Base-by-base conservation (phyloP, 2,329 filamentous ascomycete species). In the Colletotrichum sp. region DNA sequence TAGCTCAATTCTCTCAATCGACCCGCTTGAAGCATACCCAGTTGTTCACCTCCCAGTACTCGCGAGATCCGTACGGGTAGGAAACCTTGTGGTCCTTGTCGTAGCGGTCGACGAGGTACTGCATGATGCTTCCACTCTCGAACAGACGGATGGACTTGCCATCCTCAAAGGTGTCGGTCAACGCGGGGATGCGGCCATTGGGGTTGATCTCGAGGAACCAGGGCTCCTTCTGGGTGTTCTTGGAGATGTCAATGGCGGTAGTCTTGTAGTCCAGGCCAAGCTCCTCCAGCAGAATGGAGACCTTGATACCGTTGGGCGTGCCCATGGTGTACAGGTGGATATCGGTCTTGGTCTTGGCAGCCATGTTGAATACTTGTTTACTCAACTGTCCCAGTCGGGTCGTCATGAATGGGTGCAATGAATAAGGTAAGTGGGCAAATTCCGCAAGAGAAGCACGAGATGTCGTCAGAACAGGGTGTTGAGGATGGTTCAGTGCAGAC, bases 181-280 rank as follows among this genome's bases (percentile, higher is more conserved):
- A 81, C 73, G 96, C 96, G 6, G 96, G 96, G 80, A 98, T 98
- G 79, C 96, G 94, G 78, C 96, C 96, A 84, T 98, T 98, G 78
- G 96, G 96, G 86, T 98, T 98, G 86, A 98, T 98, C 69, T 93
- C 92, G 32, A 98, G 90, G 86, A 96, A 98, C 95, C 95, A 98
- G 18, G 91, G 92, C 84, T 96, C 87, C 64, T 76, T 73, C 55
- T 65, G 77, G 10, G 76, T 78, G 83, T 95, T 94, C 78, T 94
- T 94, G 78, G 84, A 87, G 75, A 98, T 90, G n/a, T 94, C 90
- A 80, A 98, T 92, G 59, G 90, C 88, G 69, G 93, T 90, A 59
- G 86, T 83, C 85, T 95, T 92, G 87, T 98, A 98, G n/a, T 94
- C 91, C 55, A 98, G 87, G 79, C 93, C 94, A 6, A 98, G 90